Evolutionary conservation across 2,329 filamentous ascomycete species (phyloP).

Genomic region (Cercospora brassicicola): DNA sequence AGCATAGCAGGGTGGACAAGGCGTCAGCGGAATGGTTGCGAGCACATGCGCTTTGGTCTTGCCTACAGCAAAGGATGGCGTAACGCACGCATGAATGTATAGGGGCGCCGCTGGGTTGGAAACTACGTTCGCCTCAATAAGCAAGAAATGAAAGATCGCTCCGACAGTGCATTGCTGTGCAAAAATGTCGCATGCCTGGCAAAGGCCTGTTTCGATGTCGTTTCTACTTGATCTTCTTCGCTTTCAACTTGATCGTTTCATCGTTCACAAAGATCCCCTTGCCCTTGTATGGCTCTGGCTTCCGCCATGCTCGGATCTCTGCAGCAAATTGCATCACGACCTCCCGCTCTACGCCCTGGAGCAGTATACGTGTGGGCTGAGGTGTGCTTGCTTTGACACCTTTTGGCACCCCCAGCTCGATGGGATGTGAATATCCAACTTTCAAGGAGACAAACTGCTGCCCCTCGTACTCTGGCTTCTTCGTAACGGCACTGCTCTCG

Average conservation of each 20-base stretch:
- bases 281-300: conserved; percentile 96
- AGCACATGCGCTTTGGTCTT: not conserved
- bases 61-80: not conserved
- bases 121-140: not conserved
- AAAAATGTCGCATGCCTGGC: not conserved
- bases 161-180: not conserved
- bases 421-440: conserved; percentile 93
- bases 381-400: conserved; percentile 85
- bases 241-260: conserved; percentile 96
- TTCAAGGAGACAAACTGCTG: conserved; percentile 91
- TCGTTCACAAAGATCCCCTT: conserved; percentile 99
- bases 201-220: not conserved
- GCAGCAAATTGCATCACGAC: conserved; percentile 89
- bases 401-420: conserved; percentile 80
- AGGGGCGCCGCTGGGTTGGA: not conserved
- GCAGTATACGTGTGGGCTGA: conserved; percentile 83
- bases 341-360: conserved; percentile 86
- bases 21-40: not conserved
- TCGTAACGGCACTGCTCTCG: conserved; percentile 71
- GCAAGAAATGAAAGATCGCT: not conserved
- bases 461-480: conserved; percentile 66
- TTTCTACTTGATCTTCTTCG: conserved; percentile 65
- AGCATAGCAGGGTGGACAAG: not conserved
- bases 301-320: conserved; percentile 80
- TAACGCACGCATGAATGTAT: not conserved